Evolutionary conservation across 768 basidiomycete species (phyloP).

Genomic region (Dentipellis sp.): DNA sequence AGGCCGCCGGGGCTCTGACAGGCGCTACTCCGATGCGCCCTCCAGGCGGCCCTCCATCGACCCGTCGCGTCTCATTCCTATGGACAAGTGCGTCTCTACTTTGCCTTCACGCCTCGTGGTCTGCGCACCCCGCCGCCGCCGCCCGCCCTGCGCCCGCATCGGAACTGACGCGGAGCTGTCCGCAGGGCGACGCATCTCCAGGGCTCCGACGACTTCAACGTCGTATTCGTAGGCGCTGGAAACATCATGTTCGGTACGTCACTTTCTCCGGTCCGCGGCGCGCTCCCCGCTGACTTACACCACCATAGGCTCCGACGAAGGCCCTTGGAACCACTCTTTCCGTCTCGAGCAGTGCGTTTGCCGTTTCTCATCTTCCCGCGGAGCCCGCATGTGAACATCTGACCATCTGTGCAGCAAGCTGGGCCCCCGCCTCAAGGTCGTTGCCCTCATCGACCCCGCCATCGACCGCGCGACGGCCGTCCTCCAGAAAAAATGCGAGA

Average conservation of each 20-base stretch:
- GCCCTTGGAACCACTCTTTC: conserved; percentile 91
- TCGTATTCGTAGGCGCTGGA: conserved; percentile 91
- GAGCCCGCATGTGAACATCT: conserved; percentile 7
- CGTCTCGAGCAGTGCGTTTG: conserved; percentile 72
- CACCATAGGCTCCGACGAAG: conserved; percentile 66
- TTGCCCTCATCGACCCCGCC: conserved; percentile 89
- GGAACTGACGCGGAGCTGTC: background rate
- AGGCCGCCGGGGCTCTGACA: conserved; percentile 32
- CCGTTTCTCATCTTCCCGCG: background rate
- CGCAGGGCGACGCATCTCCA: conserved; percentile 39
- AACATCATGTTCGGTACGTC: conserved; percentile 93
- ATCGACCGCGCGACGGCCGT: conserved; percentile 71
- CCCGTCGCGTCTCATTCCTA: conserved; percentile 64
- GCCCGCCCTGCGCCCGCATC: conserved; percentile 7
- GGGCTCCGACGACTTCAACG: conserved; percentile 76
- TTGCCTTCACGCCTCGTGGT: conserved; percentile 1
- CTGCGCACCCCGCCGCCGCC: conserved; percentile 1
- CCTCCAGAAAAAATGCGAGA: conserved; percentile 84
- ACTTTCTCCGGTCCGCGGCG: conserved; percentile 1
- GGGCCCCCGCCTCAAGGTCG: conserved; percentile 90
- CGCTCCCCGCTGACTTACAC: conserved; percentile 1
- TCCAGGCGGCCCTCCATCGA: conserved; percentile 71
- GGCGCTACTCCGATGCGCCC: conserved; percentile 33
- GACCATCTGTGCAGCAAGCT: conserved; percentile 56
- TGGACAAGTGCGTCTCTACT: conserved; percentile 56